Evolutionary conservation across 2,329 filamentous ascomycete genomes (phyloP).

Genomic region (Aspergillus pseudonomiae): DNA sequence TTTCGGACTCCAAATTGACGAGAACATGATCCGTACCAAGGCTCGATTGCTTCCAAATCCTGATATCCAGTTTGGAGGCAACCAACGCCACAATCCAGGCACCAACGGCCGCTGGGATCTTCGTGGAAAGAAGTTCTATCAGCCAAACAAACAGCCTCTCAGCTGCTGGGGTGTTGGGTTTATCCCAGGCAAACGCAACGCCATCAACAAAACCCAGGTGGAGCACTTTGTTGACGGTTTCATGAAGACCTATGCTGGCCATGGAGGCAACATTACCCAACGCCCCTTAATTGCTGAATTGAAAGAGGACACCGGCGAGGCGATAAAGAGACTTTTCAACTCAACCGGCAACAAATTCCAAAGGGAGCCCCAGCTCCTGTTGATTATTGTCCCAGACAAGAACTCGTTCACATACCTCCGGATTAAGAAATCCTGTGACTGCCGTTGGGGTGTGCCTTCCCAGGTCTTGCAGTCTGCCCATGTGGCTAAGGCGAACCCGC

Average conservation of each 20-base stretch:
- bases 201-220: conserved; percentile 47
- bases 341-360: conserved; percentile 57
- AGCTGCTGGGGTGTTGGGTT: conserved; percentile 75
- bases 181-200: conserved; percentile 59
- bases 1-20: conserved; percentile 73
- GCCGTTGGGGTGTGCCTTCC: conserved; percentile 78
- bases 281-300: conserved; percentile 51
- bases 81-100: conserved; percentile 60
- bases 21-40: conserved; percentile 65
- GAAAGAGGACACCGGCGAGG: conserved; percentile 52
- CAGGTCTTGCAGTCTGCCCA: conserved; percentile 78
- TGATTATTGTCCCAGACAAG: conserved; percentile 75
- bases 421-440: conserved; percentile 88
- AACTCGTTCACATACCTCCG: conserved; percentile 75
- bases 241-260: conserved; percentile 59
- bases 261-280: conserved; percentile 60
- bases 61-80: conserved; percentile 67
- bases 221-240: conserved; percentile 64
- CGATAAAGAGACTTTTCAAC: conserved; percentile 60
- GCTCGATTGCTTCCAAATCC: conserved; percentile 74
- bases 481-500: conserved; percentile 68
- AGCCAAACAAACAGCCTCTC: conserved; percentile 64
- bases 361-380: conserved; percentile 70
- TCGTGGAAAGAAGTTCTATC: conserved; percentile 75
- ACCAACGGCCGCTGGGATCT: conserved; percentile 83